Evolutionary conservation across 2,329 filamentous ascomycete genomes (phyloP), one percentile per base, ranked within the genome.

Genomic region (Magnaporthiopsis poae): DNA sequence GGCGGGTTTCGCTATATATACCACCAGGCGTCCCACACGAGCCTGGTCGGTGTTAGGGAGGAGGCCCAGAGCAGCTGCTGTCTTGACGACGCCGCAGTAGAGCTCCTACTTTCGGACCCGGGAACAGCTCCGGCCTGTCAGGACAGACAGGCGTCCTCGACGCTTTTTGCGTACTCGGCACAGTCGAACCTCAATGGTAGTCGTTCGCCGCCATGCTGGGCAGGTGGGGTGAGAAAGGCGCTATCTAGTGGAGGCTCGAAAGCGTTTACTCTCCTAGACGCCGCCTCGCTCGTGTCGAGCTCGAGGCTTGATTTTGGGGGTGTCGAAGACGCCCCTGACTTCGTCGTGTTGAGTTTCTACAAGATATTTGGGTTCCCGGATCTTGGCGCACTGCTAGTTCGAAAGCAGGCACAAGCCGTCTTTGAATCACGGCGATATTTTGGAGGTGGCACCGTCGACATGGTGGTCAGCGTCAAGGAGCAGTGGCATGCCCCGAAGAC

Each of bases 321-420:
- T 70, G 71, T 82, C 0, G 78, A 80, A 0, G 74, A 77, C 0
- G 87, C 89, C 0, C 90, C 94, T 0, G 94, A 98, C 75, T 98
- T 98, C 70, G 89, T 86, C 0, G 90, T 91, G 0, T 73, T 98
- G 60, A 97, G 93, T 75, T 87, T 98, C 69, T 96, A 97, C 79
- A 99, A 98, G 76, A 93, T 97, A n/a, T 98, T 98, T 75, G 94
- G 95, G 1, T 97, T 97, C 70, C 94, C 94, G 0, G 91, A 98
- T 74, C 80, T 98, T 1, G 94, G 94, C 1, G 92, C 88, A 1
- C 78, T 99, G 67, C 87, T 98, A 36, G 87, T 98, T 15, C 87
- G 90, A 60, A 92, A 91, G 71, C 82, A 85, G 39, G 85, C 90
- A 15, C 86, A 85, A 8, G 75, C 82, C 59, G 74, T 89, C 3